Evolutionary conservation across 495 filamentous ascomycete species (phyloP).

Genomic region (Penicillium manginii): DNA sequence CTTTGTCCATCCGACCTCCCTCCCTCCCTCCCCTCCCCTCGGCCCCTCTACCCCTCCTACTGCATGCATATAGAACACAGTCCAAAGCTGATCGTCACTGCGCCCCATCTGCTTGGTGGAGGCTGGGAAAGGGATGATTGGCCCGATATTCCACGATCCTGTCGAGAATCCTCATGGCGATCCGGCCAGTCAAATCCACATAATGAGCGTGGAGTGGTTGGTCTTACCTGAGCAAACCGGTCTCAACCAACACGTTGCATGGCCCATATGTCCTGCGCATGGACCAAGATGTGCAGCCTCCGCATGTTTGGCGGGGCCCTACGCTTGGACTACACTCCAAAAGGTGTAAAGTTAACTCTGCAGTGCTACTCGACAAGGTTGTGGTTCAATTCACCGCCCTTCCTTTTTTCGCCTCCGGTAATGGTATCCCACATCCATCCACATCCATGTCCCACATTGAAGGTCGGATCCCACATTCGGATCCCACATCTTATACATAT

Average conservation of each 20-base stretch:
- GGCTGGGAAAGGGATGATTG: slow-evolving; percentile 29
- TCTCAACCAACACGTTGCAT: slow-evolving; percentile 1
- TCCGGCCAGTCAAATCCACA: slow-evolving; percentile 12
- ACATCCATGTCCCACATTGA: neutral
- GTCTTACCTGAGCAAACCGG: slow-evolving; percentile 1
- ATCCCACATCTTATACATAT: slow-evolving; percentile 1
- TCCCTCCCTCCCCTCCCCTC: neutral
- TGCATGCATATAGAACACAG: neutral
- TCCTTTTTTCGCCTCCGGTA: slow-evolving; percentile 8
- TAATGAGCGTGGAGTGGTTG: neutral
- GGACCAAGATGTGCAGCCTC: slow-evolving; percentile 11
- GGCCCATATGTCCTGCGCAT: slow-evolving; percentile 4
- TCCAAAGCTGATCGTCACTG: slow-evolving; percentile 35
- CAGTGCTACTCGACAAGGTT: slow-evolving; percentile 13
- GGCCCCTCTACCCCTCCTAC: neutral
- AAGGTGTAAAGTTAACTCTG: slow-evolving; percentile 16
- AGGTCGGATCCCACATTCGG: neutral
- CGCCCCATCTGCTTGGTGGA: slow-evolving; percentile 32
- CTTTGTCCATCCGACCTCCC: neutral
- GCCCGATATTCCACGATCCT: slow-evolving; percentile 37
- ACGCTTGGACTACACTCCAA: slow-evolving; percentile 17
- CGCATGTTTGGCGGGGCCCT: slow-evolving; percentile 17
- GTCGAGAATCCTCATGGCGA: slow-evolving; percentile 12
- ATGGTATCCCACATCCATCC: slow-evolving; percentile 3
- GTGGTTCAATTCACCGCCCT: slow-evolving; percentile 15